Evolutionary conservation across 805 yeast species (phyloP), one percentile per base, ranked within the genome.

Genomic region (Metschnikowia gruessii): DNA sequence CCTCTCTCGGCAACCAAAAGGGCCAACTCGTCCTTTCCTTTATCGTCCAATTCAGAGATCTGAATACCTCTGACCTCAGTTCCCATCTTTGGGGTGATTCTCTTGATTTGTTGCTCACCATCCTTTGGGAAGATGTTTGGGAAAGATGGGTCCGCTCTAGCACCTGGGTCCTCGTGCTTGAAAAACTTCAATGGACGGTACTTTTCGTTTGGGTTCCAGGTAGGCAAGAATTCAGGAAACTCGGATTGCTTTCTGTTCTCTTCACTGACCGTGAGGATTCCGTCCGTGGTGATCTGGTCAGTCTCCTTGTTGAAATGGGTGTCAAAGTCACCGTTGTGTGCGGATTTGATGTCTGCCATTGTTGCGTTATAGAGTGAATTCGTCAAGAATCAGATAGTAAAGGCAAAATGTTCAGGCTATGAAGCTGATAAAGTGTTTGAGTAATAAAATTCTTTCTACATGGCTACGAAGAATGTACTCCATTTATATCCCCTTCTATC

Each of bases 11-110:
- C 90, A 37, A 83, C 82, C 26, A 75, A 71, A 26, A 82, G 68
- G 2, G 91, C 89, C 49, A 85, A 71, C 53, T 85, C 92, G 55
- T 85, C 83, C 61, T 81, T 82, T 29, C 77, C 88, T 16, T 66
- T 64, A 40, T 71, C 74, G 44, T 72, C 61, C 51, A 85, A 72
- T 35, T 70, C 62, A 17, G 84, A 76, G 43, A 84, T 68, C 58
- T 83, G 88, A 38, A 85, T 59, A 31, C 84, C 85, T 24, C 64
- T 64, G 38, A 86, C 67, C 52, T 81, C 87, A 16, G 82, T 69
- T 17, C 94, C 95, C 43, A 87, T 70, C 58, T 79, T 83, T 26
- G 94, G 92, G 1, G 87, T 79, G 32, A 85, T 62, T 42, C 57
- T 63, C 52, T 75, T 76, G 39, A 60, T 59, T 21, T 61, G 49